Percentiles rank a stretch among this genome's conserved stretches.
phyloP scores from a whole-genome alignment of 805 yeast genomes.

The Pichia ethanolica region DNA sequence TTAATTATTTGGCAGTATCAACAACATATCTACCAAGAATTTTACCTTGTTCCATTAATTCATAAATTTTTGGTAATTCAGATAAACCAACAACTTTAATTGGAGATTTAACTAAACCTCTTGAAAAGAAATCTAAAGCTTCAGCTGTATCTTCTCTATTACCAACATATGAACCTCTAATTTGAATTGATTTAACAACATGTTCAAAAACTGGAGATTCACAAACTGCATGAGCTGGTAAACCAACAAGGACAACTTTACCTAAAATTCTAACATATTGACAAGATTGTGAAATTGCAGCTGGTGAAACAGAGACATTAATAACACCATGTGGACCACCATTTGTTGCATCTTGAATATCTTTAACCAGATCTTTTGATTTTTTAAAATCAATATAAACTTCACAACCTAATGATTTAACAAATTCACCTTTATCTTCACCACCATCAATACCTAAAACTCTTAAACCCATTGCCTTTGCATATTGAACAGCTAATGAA shows the following conservation, averaged over 20 bases:
- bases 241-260: slow-evolving; percentile 57
- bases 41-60: slow-evolving; percentile 79
- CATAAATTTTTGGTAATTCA: slow-evolving; percentile 59
- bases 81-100: slow-evolving; percentile 74
- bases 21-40: slow-evolving; percentile 86
- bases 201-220: slow-evolving; percentile 64
- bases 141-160: slow-evolving; percentile 82
- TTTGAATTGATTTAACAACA: slow-evolving; percentile 65
- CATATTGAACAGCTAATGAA: slow-evolving; percentile 69
- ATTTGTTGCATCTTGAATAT: slow-evolving; percentile 34
- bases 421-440: slow-evolving; percentile 51
- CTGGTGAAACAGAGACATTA: slow-evolving; percentile 54
- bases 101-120: slow-evolving; percentile 59
- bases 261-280: slow-evolving; percentile 54
- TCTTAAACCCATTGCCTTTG: slow-evolving; percentile 67
- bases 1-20: slow-evolving; percentile 55
- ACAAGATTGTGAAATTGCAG: slow-evolving; percentile 48
- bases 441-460: slow-evolving; percentile 75
- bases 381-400: slow-evolving; percentile 48
- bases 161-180: slow-evolving; percentile 84
- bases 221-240: slow-evolving; percentile 76
- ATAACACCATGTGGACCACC: slow-evolving; percentile 65
- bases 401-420: slow-evolving; percentile 55
- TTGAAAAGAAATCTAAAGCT: slow-evolving; percentile 62
- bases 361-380: slow-evolving; percentile 35